Evolutionary conservation across 352 stramenopile genomes (phyloP), one percentile per base, ranked within the genome.

Genomic region (Globisporangium perplexum): DNA sequence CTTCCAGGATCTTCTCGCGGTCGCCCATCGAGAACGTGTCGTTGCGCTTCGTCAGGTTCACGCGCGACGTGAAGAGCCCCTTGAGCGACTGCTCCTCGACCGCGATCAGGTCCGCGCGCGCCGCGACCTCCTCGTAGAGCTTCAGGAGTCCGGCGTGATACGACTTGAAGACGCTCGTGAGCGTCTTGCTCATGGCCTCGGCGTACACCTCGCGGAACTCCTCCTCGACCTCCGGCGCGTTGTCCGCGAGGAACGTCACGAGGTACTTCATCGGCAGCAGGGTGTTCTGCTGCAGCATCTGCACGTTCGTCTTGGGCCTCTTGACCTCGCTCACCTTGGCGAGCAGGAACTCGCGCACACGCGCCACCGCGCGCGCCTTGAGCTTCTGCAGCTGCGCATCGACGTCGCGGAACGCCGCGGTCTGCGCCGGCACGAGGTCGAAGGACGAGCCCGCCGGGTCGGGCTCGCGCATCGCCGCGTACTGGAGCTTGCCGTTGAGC

Each of bases 211-310:
- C 82, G 35, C 90, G 83, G 53, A 99, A 88, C 64, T 99, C 96
- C n/a, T 90, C 75, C 33, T 97, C 92, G 60, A 98, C 88, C 43
- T 97, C 83, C 1, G 88, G 86, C 14, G 86, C 89, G 49, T 98
- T 95, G 44, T 96, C 75, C 17, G 80, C 64, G 28, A 99, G 74
- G 64, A 99, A 99, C 31, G 91, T 85, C 48, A 98, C 79, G 26
- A 99, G 66, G 56, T 97, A 93, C 51, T 97, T 94, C 81, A 98
- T 98, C 47, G 97, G 96, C 47, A 99, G 74, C 50, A 99, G 76
- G 39, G 88, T 90, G 70, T 98, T 96, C 51, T 98, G 93, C 76
- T 99, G 97, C 55, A 99, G 84, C 77, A 99, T 98, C 59, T 98
- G 92, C 51, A 99, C 89, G 73, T 99, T 99, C 1, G 96, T 99